These are phyloP conservation scores for Penicillium glabrum DNA, from an alignment of 2,329 filamentous ascomycete genomes.

Conservation along the genomic window DNA sequence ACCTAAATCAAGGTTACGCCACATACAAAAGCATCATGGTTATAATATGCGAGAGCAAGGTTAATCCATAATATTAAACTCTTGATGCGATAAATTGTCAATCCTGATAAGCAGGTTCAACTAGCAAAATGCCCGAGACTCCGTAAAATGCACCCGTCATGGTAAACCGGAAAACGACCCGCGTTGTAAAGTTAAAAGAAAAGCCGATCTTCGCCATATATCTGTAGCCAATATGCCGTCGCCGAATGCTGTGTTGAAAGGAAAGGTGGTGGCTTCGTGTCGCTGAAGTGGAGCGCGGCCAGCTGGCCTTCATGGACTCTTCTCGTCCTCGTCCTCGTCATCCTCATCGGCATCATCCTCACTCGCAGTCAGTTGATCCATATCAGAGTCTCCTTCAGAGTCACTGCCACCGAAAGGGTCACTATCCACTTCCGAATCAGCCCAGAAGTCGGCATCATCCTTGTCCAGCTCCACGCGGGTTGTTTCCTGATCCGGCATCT, in stretches of 20 bases:
- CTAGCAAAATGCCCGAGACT: not conserved
- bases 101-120: not conserved
- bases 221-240: not conserved
- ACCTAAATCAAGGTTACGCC: not conserved
- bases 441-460: slow-evolving; percentile 77
- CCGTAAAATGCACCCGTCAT: not conserved
- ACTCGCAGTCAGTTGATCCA: slow-evolving; percentile 50
- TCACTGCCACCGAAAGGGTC: slow-evolving; percentile 78
- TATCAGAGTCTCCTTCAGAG: slow-evolving; percentile 49
- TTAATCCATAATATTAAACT: not conserved
- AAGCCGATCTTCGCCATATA: not conserved
- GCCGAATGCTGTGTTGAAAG: not conserved
- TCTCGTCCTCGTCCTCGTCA: not conserved
- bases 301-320: not conserved
- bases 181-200: not conserved
- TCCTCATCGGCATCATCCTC: slow-evolving; percentile 46
- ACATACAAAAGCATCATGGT: not conserved
- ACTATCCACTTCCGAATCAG: slow-evolving; percentile 68
- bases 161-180: not conserved
- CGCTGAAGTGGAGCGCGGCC: not conserved
- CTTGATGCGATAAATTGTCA: not conserved
- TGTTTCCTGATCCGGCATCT: slow-evolving; percentile 71
- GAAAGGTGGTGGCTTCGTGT: not conserved
- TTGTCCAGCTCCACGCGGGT: slow-evolving; percentile 58
- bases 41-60: not conserved